Base-by-base conservation (phyloP, 1,284 basidiomycete species). In the Termitomyces sp. region DNA sequence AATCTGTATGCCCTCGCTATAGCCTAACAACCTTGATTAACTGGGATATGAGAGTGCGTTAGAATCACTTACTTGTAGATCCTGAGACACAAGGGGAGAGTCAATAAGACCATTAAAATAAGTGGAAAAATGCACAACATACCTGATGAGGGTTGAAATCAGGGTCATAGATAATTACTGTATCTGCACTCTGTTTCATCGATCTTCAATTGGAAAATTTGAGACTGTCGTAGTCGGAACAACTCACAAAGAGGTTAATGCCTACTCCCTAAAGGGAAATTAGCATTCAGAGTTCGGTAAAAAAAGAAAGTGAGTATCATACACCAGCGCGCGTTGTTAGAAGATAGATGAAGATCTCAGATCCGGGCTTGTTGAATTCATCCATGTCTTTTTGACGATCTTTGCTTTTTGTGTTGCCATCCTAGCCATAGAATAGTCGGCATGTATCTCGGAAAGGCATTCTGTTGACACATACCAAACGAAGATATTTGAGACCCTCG, bases 71-170 rank as follows among this genome's bases (percentile, higher is more conserved):
- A 86, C 86, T 80, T 90, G 87, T 46, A 90, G 71, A 69, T 90
- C 87, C 84, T 84, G 61, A 42, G 55, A 51, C 54, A 31, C 42
- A 36, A 53, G 19, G 31, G 33, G 56, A 21, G 8, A 3, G n/a
- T 48, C 24, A 48, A 28, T 12, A 17, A 28, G 28, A 10, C 3
- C 26, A 10, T 50, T 45, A 52, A n/a, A n/a, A 55, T 30, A 48
- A 57, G n/a, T 54, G 36, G 53, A 10, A 56, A 38, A 24, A 31
- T 9, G 31, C 28, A 38, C 48, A n/a, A 68, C 76, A 33, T 53
- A 85, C 90, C 72, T 91, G 87, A 70, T 96, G 94, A 13, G 94
- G 94, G 65, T 98, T 98, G 71, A 94, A 98, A 73, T 98, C 94
- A 0, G 91, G 90, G 65, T 95, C 94, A 63, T 86, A 89, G 50